These are phyloP conservation scores for Mucor indicus DNA, from an alignment of 371 early-diverging fungal genomes.

Conservation along the genomic window DNA sequence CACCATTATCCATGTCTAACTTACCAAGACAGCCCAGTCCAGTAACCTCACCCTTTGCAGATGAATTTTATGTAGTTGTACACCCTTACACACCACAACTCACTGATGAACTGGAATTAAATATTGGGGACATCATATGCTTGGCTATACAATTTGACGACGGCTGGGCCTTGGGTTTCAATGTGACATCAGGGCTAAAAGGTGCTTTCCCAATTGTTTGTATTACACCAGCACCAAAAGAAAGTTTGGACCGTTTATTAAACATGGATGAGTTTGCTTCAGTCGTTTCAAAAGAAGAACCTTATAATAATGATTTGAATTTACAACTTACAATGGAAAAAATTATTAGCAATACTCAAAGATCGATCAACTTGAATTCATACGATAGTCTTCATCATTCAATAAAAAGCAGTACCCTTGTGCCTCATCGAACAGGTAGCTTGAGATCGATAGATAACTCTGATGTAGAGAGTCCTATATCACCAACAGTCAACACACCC, in stretches of 20 bases:
- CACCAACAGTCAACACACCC: constrained; percentile 36
- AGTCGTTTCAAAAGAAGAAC: too few relatives aligned
- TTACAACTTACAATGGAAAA: constrained; percentile 1
- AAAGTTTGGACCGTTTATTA: constrained; percentile 28
- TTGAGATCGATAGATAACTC: constrained; percentile 23
- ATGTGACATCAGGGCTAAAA: constrained; percentile 51
- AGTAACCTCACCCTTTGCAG: constrained; percentile 3
- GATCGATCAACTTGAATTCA: constrained; percentile 1
- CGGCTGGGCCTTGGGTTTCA: constrained; percentile 68
- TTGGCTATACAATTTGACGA: constrained; percentile 57
- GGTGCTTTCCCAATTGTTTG: constrained; percentile 72
- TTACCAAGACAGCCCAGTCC: too few relatives aligned
- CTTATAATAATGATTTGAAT: background rate
- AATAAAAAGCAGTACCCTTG: constrained; percentile 4
- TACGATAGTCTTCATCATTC: background rate
- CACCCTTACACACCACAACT: constrained; percentile 47
- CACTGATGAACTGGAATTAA: constrained; percentile 65
- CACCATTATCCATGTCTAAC: too few relatives aligned
- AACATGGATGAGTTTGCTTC: background rate
- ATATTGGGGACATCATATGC: constrained; percentile 59
- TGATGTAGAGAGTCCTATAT: constrained; percentile 35
- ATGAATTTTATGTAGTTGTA: constrained; percentile 33
- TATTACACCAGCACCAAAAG: constrained; percentile 32
- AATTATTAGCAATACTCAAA: background rate
- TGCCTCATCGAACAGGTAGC: constrained; percentile 34